Evolutionary conservation across 2,329 filamentous ascomycete species (phyloP).

Genomic region (Bipolaris sorokiniana): DNA sequence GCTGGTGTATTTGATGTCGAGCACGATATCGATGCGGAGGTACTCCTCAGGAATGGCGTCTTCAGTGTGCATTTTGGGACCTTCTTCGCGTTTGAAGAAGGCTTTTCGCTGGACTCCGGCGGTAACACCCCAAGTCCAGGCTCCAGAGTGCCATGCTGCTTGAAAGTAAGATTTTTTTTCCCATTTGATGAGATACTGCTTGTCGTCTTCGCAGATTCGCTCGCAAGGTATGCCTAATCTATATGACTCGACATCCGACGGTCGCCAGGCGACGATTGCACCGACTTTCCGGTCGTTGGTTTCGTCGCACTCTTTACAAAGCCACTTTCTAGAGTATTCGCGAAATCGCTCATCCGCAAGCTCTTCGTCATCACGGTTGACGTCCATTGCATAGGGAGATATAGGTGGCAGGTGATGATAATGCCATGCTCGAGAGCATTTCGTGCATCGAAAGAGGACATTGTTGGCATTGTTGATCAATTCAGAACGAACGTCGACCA

Average conservation of each 20-base stretch:
- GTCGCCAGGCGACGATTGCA: slow-evolving; percentile 87
- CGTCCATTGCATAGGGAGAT: slow-evolving; percentile 52
- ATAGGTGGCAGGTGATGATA: slow-evolving; percentile 76
- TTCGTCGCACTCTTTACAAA: slow-evolving; percentile 77
- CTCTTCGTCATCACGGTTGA: slow-evolving; percentile 55
- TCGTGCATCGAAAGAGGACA: slow-evolving; percentile 81
- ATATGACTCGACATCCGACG: slow-evolving; percentile 64
- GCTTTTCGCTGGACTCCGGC: slow-evolving; percentile 69
- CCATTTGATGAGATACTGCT: slow-evolving; percentile 94
- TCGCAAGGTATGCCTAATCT: slow-evolving; percentile 59
- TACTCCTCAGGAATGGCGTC: slow-evolving; percentile 90
- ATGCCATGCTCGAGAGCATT: slow-evolving; percentile 81
- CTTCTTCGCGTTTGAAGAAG: slow-evolving; percentile 74
- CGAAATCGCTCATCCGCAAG: slow-evolving; percentile 67
- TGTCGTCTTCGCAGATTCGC: slow-evolving; percentile 73
- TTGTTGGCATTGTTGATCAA: slow-evolving; percentile 77
- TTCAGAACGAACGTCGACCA: slow-evolving; percentile 65
- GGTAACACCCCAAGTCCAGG: slow-evolving; percentile 82
- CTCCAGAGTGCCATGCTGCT: slow-evolving; percentile 84
- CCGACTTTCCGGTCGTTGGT: slow-evolving; percentile 69
- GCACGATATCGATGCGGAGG: slow-evolving; percentile 84
- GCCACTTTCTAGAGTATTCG: slow-evolving; percentile 77
- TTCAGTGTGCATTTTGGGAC: slow-evolving; percentile 71
- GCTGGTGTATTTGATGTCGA: slow-evolving; percentile 75
- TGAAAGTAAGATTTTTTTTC: slow-evolving; percentile 78